phyloP scores from a whole-genome alignment of 129 eudicot species.

The Chrysanthemum makinoi region DNA sequence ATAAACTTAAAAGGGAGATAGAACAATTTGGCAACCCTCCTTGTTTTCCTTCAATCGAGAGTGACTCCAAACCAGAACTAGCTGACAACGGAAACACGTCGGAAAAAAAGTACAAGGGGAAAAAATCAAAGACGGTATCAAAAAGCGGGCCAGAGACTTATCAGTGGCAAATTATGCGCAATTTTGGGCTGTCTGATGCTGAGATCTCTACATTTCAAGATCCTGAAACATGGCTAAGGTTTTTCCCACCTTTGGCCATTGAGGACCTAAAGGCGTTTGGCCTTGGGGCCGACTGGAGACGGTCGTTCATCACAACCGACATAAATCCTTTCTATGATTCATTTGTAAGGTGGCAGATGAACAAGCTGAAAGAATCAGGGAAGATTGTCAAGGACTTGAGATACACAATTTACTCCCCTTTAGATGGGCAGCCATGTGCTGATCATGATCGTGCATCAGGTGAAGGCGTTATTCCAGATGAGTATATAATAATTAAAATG shows the following conservation, averaged over 20 bases:
- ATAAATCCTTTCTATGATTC: constrained; percentile 74
- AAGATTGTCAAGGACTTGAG: constrained; percentile 78
- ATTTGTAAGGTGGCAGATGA: constrained; percentile 84
- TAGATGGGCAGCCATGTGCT: constrained; percentile 90
- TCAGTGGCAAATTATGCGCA: constrained; percentile 89
- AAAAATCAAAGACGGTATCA: constrained; percentile 71
- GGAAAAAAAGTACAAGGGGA: constrained; percentile 59
- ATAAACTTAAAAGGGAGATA: constrained; percentile 66
- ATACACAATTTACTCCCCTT: constrained; percentile 68
- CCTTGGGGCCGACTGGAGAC: constrained; percentile 83
- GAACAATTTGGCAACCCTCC: constrained; percentile 74
- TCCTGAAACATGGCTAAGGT: constrained; percentile 65
- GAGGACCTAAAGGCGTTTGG: constrained; percentile 86
- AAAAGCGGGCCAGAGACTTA: constrained; percentile 63
- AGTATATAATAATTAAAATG: constrained; percentile 84
- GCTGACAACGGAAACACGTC: constrained; percentile 37
- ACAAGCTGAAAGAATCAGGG: constrained; percentile 60
- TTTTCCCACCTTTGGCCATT: constrained; percentile 77
- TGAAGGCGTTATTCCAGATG: constrained; percentile 85
- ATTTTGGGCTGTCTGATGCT: constrained; percentile 70
- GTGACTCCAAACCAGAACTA: constrained; percentile 33
- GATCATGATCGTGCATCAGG: constrained; percentile 95
- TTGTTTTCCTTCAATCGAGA: constrained; percentile 41
- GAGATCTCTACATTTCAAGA: constrained; percentile 71
- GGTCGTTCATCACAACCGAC: constrained; percentile 77